Conservation (phyloP, 139 green algal genomes). For the Picochlorum sp. region DNA sequence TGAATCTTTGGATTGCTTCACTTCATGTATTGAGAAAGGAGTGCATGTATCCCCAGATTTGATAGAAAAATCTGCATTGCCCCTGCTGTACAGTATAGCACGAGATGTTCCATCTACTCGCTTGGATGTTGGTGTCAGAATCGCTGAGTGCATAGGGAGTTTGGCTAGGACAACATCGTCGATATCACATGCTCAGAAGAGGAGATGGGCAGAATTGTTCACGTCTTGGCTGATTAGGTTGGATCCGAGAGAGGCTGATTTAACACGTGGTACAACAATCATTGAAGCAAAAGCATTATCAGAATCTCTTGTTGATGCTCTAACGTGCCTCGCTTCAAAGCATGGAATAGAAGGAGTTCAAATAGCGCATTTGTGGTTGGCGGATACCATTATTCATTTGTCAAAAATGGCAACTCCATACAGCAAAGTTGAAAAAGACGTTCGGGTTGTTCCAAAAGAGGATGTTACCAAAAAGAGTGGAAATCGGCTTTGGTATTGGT, state of each 20-base stretch:
- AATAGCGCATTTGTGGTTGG: constrained; percentile 58
- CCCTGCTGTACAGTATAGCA: constrained; percentile 33
- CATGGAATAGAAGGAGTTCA: constrained; percentile 37
- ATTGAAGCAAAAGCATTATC: constrained; percentile 3
- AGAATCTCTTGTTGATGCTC: constrained; percentile 1
- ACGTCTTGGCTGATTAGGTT: background rate
- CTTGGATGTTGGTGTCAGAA: constrained; percentile 1
- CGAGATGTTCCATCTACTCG: constrained; percentile 5
- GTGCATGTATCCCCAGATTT: constrained; percentile 16
- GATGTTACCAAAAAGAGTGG: too few relatives aligned
- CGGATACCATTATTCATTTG: constrained; percentile 48
- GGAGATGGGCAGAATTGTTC: constrained; percentile 2
- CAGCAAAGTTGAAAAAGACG: background rate
- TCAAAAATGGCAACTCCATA: constrained; percentile 24
- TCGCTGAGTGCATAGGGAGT: background rate
- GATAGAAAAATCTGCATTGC: constrained; percentile 20
- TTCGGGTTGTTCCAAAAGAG: background rate
- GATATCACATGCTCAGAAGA: constrained; percentile 1
- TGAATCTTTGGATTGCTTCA: constrained; percentile 28
- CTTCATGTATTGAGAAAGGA: constrained; percentile 25
- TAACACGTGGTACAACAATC: constrained; percentile 11
- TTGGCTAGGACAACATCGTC: background rate
- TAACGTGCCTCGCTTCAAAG: constrained; percentile 29
- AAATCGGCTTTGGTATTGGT: too few relatives aligned
- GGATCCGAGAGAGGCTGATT: constrained; percentile 21